Evolutionary conservation across 352 stramenopile genomes (phyloP), one percentile per base, ranked within the genome.

Genomic region (Peronosclerospora sorghi): DNA sequence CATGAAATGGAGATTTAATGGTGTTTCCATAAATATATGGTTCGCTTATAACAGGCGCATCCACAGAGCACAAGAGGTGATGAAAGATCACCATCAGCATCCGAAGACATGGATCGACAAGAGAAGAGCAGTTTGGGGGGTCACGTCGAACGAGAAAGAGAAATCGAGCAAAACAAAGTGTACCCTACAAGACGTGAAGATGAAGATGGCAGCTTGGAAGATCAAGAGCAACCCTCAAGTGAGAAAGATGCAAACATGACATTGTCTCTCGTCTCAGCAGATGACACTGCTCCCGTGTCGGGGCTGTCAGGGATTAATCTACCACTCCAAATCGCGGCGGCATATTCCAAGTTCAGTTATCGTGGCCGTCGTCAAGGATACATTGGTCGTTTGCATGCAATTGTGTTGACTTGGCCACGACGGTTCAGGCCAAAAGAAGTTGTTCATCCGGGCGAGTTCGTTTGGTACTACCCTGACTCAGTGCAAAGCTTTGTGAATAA

Each of bases 381-480:
- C 32, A 24, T 47, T 40, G 68, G 68, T 10, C 29, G 63, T 5
- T 27, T 80, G 8, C 46, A 59, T 9, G 45, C 49, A 1, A 66
- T 73, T 34, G 48, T 80, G 4, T 34, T 80, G 36, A 80, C 68
- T 26, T 68, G 71, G 40, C 62, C 68, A 21, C 49, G 43, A n/a
- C 34, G 35, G 7, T 38, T 80, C 12, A 27, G 24, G 7, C 15
- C 30, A 40, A 35, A 13, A 4, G 67, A 72, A 24, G 23, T 39
- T 4, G 19, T 73, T 30, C 47, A 42, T 32, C 50, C 50, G 2
- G 62, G 61, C 12, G 55, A 75, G 7, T 10, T 75, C 2, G 30
- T 79, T 43, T 79, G 67, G 67, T 56, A 58, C 15, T 54, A 55
- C 20, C 19, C 45, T 10, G 18, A 56, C 35, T 29, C 36, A 30